Percentiles rank a stretch among this genome's conserved stretches.
These are phyloP conservation scores for Cucurbita argyrosperma DNA, from an alignment of 306 rosid species.

Conservation along the genomic window DNA sequence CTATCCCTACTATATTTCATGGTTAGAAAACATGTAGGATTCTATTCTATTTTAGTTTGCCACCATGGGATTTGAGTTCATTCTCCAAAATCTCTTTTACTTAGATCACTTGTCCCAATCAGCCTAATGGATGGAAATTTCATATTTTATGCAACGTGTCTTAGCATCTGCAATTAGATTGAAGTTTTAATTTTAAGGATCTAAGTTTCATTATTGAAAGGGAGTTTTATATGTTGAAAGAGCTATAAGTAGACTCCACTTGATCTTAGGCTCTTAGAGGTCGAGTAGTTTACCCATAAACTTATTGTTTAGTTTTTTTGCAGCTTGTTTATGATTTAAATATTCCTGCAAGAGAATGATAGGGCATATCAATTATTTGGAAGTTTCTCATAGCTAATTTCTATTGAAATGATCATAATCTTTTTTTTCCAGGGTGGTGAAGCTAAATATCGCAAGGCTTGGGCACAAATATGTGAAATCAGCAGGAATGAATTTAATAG, in stretches of 20 bases:
- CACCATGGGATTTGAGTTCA: background rate
- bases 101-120: background rate
- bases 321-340: background rate
- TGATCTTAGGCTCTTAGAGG: background rate
- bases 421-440: slow-evolving; percentile 54
- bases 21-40: background rate
- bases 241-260: background rate
- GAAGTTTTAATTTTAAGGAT: background rate
- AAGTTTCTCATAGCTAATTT: background rate
- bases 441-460: slow-evolving; percentile 49
- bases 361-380: background rate
- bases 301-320: background rate
- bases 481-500: slow-evolving; percentile 72
- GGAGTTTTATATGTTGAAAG: background rate
- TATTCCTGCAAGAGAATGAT: background rate
- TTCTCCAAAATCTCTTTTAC: background rate
- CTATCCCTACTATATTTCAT: background rate
- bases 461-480: slow-evolving; percentile 76
- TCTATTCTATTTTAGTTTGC: background rate
- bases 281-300: background rate
- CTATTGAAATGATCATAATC: background rate
- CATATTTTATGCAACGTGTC: background rate
- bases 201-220: background rate
- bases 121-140: background rate
- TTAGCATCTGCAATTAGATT: background rate